Conservation (phyloP, 129 eudicot genomes). For the Saussurea involucrata region DNA sequence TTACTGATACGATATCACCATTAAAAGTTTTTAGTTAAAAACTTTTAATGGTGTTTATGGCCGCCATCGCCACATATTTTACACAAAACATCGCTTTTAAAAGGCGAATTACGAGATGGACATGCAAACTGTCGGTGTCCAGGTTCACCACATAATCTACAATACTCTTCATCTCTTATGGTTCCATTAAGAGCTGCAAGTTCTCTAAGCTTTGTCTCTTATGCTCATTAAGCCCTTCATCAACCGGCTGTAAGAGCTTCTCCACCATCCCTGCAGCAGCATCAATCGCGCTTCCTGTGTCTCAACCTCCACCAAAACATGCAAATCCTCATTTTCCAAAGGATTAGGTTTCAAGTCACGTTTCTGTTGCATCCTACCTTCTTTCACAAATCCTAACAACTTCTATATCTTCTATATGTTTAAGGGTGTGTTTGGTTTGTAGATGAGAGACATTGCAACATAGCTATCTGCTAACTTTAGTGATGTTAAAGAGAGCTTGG, state of each 20-base stretch:
- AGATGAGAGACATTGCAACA: too few species aligned
- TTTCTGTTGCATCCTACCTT: conserved; percentile 78
- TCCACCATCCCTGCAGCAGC: conserved; percentile 88
- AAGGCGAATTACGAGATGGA: conserved; percentile 62
- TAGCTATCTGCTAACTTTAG: too few species aligned
- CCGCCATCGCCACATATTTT: conserved; percentile 94
- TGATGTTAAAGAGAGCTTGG: too few species aligned
- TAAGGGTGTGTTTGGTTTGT: too few species aligned
- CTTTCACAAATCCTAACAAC: conserved; percentile 80
- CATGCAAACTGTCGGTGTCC: conserved; percentile 86
- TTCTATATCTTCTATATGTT: too few species aligned
- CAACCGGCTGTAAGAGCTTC: conserved; percentile 86
- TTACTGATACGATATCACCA: too few species aligned
- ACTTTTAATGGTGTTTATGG: too few species aligned
- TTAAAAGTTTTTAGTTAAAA: too few species aligned
- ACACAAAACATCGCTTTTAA: conserved; percentile 86
- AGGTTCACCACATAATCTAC: conserved; percentile 79
- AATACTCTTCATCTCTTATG: conserved; percentile 77
- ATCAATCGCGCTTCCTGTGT: conserved; percentile 79
- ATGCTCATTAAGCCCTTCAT: conserved; percentile 81
- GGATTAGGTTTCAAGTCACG: conserved; percentile 66
- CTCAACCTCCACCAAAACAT: conserved; percentile 84
- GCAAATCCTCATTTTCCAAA: conserved; percentile 78
- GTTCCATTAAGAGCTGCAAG: conserved; percentile 94
- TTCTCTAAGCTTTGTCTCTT: conserved; percentile 84